Conservation (phyloP, 169 alveolate genomes). For the Cryptosporidium viatorum region DNA sequence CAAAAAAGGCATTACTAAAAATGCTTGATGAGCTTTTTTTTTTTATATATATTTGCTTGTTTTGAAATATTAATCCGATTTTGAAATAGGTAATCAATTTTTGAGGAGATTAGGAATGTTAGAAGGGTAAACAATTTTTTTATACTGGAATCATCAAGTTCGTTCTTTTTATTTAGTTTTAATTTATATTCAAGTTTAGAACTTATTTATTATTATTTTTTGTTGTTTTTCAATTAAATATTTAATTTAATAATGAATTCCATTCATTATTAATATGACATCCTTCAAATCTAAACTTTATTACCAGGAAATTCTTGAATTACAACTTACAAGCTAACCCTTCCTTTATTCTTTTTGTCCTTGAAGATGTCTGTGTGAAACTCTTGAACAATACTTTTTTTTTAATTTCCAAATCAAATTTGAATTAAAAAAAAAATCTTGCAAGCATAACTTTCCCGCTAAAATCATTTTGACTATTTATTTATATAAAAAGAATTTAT, state of each 20-base stretch:
- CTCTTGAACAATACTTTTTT: too few species aligned
- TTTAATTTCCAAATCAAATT: too few species aligned
- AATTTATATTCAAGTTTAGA: too few species aligned
- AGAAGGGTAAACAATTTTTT: too few species aligned
- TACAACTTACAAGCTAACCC: background rate
- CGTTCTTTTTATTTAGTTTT: background rate
- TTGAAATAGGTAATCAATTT: background rate
- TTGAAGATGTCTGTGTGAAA: background rate
- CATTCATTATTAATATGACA: too few species aligned
- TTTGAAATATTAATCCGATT: background rate
- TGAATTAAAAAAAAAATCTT: too few species aligned
- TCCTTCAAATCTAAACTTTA: background rate
- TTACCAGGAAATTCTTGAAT: too few species aligned
- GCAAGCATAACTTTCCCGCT: background rate
- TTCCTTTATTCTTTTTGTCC: background rate
- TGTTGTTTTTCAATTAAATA: background rate
- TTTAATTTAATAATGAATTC: too few species aligned
- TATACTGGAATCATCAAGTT: background rate
- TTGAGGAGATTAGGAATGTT: background rate
- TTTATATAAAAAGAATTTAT: background rate
- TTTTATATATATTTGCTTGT: background rate
- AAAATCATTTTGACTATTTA: background rate
- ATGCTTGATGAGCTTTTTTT: background rate
- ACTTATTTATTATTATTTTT: too few species aligned
- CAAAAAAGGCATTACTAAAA: constrained; percentile 58